phyloP scores from a whole-genome alignment of 306 rosid genomes.

The Malus sieversii region DNA sequence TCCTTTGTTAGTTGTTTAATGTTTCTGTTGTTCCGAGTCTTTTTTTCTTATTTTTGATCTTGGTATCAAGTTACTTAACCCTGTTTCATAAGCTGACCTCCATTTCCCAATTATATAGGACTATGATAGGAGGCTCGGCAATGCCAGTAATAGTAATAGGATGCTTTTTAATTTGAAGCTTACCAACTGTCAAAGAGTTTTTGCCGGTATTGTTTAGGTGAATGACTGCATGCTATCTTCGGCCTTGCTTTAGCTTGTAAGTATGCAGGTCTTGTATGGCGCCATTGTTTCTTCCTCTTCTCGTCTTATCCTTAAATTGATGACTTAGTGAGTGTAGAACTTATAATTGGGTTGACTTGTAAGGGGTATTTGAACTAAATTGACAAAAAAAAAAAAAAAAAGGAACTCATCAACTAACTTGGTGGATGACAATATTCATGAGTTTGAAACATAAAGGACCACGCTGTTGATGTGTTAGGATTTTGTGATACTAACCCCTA shows the following conservation, averaged over 20 bases:
- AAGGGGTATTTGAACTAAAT: too few relatives aligned
- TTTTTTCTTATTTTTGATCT: neutral
- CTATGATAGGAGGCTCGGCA: too few relatives aligned
- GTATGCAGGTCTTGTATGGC: neutral
- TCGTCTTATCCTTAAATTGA: neutral
- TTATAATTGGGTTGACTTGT: neutral
- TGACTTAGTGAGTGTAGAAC: neutral
- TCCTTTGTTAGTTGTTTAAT: neutral
- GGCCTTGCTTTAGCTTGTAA: neutral
- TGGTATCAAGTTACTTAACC: neutral
- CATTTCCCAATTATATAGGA: neutral
- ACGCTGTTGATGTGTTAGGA: too few relatives aligned
- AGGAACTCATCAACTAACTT: too few relatives aligned
- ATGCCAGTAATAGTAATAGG: neutral
- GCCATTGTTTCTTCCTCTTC: neutral
- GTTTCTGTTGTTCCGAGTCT: neutral
- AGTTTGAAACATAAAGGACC: too few relatives aligned
- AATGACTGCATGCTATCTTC: neutral
- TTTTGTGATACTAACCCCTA: too few relatives aligned
- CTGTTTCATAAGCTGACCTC: neutral
- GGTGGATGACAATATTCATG: too few relatives aligned
- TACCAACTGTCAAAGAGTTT: neutral
- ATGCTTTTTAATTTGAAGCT: too few relatives aligned
- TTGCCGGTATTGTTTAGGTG: neutral
- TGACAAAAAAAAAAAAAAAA: too few relatives aligned